Evolutionary conservation across 352 stramenopile genomes (phyloP), one percentile per base, ranked within the genome.

Genomic region (Pythium dissotocum): DNA sequence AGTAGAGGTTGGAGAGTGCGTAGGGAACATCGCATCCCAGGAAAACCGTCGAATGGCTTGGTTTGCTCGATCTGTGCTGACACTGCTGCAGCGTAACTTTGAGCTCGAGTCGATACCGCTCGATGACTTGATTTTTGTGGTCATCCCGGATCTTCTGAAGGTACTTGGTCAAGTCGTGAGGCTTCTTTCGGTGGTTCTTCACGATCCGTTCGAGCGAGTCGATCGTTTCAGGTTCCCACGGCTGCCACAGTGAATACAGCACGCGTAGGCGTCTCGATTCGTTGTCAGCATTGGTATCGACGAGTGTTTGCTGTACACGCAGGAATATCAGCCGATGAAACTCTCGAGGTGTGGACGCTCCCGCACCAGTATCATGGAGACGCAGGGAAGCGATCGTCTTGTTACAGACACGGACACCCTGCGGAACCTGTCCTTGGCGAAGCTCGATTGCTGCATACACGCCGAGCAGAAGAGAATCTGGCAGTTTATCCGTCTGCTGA

Each of bases 301-400:
- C 35, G 26, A 65, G 32, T 14, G 58, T 33, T 54, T 71, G 58
- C 26, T 69, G 73, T 3, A 76, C 58, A 1, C 80, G 80, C 26
- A 90, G 68, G 73, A 83, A 91, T 5, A 85, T 38, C 42, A 91
- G 76, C 8, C 76, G 75, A 65, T 93, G 85, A 12, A 87, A 82
- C 30, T 33, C 35, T 35, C 70, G 71, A 63, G 55, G n/a, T 6
- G 12, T 24, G 33, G 32, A 46, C 18, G 30, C 13, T 12, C 6
- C 4, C 10, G 16, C 21, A 7, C 6, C 21, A 13, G 13, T 42
- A 38, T 13, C 6, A 13, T 16, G 14, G n/a, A 58, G 46, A 5
- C 36, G 13, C 18, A 72, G 12, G 0, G 65, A 57, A 1, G 46
- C 40, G n/a, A 91, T 33, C 18, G 76, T 88, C 52, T 79, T 92